Evolutionary conservation across 345 rosid species (phyloP).

Genomic region (Microthlaspi erraticum): DNA sequence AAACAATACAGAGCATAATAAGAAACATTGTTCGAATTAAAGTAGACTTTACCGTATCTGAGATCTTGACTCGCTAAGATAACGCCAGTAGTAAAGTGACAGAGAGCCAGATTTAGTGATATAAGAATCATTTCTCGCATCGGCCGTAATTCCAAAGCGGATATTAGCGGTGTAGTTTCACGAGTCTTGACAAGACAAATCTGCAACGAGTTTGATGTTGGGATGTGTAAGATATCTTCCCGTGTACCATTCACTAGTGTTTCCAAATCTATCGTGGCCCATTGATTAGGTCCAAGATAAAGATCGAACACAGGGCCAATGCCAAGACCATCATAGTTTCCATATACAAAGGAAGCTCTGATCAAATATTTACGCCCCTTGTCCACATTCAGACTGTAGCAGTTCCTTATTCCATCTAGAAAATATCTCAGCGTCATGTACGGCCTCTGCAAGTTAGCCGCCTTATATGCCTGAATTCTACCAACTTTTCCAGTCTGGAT

Average conservation of each 20-base stretch:
- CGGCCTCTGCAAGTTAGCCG: neutral
- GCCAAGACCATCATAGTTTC: slow-evolving; percentile 47
- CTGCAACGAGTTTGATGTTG: slow-evolving; percentile 12
- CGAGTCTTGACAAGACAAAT: slow-evolving; percentile 56
- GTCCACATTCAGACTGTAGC: slow-evolving; percentile 51
- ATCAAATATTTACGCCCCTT: slow-evolving; percentile 45
- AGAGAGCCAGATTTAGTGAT: slow-evolving; percentile 31
- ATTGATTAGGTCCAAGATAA: slow-evolving; percentile 37
- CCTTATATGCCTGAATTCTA: neutral
- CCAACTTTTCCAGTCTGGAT: slow-evolving; percentile 37
- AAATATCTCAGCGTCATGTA: slow-evolving; percentile 37
- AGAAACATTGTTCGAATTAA: neutral
- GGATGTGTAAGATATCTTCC: neutral
- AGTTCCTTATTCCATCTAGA: slow-evolving; percentile 49
- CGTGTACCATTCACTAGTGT: fast-evolving
- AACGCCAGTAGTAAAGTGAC: too few species aligned
- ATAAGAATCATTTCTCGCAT: slow-evolving; percentile 11
- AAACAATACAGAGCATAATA: neutral
- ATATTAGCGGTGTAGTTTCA: slow-evolving; percentile 45
- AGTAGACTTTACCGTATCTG: too few species aligned
- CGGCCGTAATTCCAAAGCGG: slow-evolving; percentile 50
- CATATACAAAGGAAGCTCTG: slow-evolving; percentile 41
- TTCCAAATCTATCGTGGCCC: slow-evolving; percentile 25
- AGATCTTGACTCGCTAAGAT: too few species aligned
- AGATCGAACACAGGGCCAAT: slow-evolving; percentile 5